A percentile compares a stretch with the other conserved stretches of the same genome.
Evolutionary conservation across 306 rosid genomes (phyloP).

Genomic region (Vicia villosa): DNA sequence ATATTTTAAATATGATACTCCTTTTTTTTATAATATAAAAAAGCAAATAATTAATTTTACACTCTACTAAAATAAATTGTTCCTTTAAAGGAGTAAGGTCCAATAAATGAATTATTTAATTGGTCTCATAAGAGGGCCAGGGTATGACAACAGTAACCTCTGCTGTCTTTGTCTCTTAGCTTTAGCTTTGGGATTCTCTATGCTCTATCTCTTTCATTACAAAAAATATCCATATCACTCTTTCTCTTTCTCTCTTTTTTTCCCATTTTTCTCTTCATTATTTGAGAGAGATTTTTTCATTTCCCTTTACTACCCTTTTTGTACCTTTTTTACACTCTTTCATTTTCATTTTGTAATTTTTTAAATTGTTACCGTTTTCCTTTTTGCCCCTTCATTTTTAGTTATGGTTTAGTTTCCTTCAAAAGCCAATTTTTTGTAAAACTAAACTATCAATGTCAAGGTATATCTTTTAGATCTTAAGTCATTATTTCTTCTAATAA

Average conservation of each 20-base stretch:
- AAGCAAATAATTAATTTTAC: too few species aligned
- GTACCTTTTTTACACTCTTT: constrained; percentile 11
- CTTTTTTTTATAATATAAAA: too few species aligned
- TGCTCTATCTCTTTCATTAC: constrained; percentile 48
- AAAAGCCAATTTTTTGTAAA: neutral
- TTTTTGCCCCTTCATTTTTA: constrained; percentile 2
- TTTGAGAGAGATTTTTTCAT: constrained; percentile 35
- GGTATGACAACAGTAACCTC: constrained; percentile 57
- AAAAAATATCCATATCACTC: constrained; percentile 55
- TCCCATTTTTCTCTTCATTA: constrained; percentile 51
- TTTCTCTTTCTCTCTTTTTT: constrained; percentile 38
- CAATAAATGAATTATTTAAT: constrained; percentile 41
- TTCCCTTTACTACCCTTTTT: constrained; percentile 9
- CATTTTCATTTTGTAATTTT: constrained; percentile 6
- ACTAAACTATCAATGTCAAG: constrained; percentile 17
- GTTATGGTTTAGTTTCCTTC: neutral
- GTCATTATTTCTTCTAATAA: constrained; percentile 28
- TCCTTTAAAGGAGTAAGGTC: too few species aligned
- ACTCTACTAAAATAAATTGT: too few species aligned
- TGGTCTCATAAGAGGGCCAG: constrained; percentile 38
- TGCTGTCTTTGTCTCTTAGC: constrained; percentile 59
- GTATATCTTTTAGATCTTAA: constrained; percentile 9
- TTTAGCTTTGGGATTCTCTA: constrained; percentile 72
- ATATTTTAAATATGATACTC: too few species aligned
- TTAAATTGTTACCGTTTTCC: constrained; percentile 12